A percentile compares a stretch with the other conserved stretches of the same genome.
These are phyloP conservation scores for Stagonosporopsis rhizophila DNA, from an alignment of 2,329 filamentous ascomycete species.

Conservation along the genomic window DNA sequence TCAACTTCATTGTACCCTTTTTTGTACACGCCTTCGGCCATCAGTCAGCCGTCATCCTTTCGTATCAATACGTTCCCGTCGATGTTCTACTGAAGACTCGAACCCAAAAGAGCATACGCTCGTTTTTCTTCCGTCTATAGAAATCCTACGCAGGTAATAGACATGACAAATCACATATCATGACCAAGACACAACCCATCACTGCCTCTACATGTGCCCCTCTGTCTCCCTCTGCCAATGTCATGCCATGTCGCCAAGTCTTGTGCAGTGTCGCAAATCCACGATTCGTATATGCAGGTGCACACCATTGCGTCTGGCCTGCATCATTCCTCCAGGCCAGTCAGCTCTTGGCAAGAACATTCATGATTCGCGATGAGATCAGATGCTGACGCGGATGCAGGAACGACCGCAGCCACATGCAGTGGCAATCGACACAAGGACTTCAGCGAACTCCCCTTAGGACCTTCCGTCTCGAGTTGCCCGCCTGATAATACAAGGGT, in stretches of 20 bases:
- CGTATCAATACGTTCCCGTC: neutral
- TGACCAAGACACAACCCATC: neutral
- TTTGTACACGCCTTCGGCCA: constrained; percentile 10
- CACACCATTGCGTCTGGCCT: neutral
- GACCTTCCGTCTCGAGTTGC: constrained; percentile 8
- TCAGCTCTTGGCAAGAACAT: constrained; percentile 12
- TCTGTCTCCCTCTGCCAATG: neutral
- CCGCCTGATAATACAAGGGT: constrained; percentile 3
- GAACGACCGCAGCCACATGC: constrained; percentile 4
- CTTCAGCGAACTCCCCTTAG: neutral
- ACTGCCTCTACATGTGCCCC: neutral
- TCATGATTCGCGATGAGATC: constrained; percentile 5
- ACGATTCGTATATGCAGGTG: constrained; percentile 1
- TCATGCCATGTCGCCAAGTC: neutral
- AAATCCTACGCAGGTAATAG: constrained; percentile 19
- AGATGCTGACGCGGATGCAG: constrained; percentile 9
- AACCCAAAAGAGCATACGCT: neutral
- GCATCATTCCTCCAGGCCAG: constrained; percentile 3
- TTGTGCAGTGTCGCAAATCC: neutral
- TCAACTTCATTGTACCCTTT: neutral
- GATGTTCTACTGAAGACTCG: neutral
- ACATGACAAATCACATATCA: neutral
- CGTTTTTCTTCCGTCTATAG: constrained; percentile 9
- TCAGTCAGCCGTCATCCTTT: neutral
- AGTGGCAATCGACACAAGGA: constrained; percentile 7